Base-by-base conservation (phyloP, 176 grass and related monocot species). In the Olyra latifolia region DNA sequence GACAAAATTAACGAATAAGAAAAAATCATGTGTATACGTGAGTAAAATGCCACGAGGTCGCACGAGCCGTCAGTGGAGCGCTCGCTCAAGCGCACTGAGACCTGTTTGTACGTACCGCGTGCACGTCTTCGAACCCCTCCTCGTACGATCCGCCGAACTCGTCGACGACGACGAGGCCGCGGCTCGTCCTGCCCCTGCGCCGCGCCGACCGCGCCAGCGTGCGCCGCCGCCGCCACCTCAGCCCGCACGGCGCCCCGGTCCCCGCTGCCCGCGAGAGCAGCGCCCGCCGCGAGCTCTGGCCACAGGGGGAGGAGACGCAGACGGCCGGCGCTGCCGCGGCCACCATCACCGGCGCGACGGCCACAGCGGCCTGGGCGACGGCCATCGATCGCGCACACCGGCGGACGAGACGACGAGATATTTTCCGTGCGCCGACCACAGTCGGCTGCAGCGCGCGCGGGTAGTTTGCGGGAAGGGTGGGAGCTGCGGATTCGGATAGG, bases 111-210 rank as follows among this genome's bases (percentile, higher is more conserved):
- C 42, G 41, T 76, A 85, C 87, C 87, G 69, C 69, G 55, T 87
- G 71, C 47, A 92, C 83, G 52, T 92, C 90, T 2, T 77, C 90
- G 79, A 87, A 92, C 40, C 87, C 90, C 16, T 92, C 83, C 4
- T 92, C 90, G 75, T 92, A 92, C 83, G 73, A 41, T 30, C 87
- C 90, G 62, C 75, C 90, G 80, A 92, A 78, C 75, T 86, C 87
- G 76, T 60, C 76, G 40, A 87, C 87, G 83, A 89, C 25, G 28
- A 86, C 76, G 74, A 76, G 74, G 14, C 74, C 11, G 78, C 77
- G 85, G 59, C 72, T 6, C 24, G 55, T 43, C 38, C 52, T 59
- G 17, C 78, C 30, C 30, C 56, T 61, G 61, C 56, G 69, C 82
- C 54, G 77, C 29, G 72, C 8, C 24, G 79, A 22, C 66, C 71